Evolutionary conservation across 257 asterid species (phyloP).

Genomic region (Knoxia roxburghii): DNA sequence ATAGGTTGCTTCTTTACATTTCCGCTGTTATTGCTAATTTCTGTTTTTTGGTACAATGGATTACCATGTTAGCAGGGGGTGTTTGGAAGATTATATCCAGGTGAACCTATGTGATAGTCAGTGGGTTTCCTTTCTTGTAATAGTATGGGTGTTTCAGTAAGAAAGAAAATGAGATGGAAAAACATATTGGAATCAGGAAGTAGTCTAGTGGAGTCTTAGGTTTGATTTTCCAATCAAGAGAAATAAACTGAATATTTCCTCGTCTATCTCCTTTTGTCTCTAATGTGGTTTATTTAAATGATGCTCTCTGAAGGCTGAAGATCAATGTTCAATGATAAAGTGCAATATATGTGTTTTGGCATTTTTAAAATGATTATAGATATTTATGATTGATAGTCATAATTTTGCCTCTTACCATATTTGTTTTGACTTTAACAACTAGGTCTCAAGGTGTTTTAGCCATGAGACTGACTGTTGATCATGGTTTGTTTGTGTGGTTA

Average conservation of each 20-base stretch:
- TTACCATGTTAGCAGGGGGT: neutral
- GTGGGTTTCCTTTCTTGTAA: too few species aligned
- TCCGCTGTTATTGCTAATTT: neutral
- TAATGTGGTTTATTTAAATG: neutral
- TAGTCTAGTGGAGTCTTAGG: neutral
- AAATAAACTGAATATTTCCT: neutral
- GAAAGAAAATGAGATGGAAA: neutral
- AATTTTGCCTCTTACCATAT: neutral
- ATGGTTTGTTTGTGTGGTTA: neutral
- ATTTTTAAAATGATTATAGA: neutral
- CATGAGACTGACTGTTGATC: neutral
- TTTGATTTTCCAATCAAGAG: neutral
- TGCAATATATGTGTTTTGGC: neutral
- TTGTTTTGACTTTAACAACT: neutral
- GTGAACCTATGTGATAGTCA: too few species aligned
- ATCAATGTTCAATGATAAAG: neutral
- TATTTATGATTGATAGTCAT: neutral
- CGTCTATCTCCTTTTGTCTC: neutral
- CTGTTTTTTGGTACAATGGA: neutral
- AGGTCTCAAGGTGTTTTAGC: neutral
- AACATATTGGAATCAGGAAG: neutral
- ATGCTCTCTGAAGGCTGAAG: neutral
- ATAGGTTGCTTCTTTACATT: neutral
- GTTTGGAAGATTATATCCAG: too few species aligned
- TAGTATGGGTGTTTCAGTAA: too few species aligned